Evolutionary conservation across 192 early-diverging fungal genomes (phyloP).

Genomic region (Rhizoclosmatium globosum): DNA sequence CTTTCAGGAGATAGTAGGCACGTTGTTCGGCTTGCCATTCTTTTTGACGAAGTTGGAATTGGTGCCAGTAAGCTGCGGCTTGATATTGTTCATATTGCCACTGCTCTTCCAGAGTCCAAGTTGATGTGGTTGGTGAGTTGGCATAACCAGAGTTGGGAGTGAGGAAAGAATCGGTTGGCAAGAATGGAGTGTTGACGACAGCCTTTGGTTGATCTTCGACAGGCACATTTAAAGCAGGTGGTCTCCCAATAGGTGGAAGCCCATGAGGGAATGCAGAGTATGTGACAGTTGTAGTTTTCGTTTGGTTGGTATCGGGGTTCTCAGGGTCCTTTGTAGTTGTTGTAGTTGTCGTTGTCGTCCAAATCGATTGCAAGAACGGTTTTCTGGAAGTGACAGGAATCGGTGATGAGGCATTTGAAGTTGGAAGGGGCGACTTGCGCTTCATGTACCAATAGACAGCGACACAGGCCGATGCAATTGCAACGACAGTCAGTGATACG

Average conservation of each 20-base stretch:
- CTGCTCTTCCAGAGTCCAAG: constrained; percentile 30
- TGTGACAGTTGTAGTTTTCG: constrained; percentile 7
- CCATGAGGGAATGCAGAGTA: neutral
- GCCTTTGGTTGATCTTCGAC: neutral
- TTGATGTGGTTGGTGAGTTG: neutral
- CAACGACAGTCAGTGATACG: constrained; percentile 15
- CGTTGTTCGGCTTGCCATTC: constrained; percentile 36
- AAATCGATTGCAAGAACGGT: constrained; percentile 13
- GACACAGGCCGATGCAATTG: neutral
- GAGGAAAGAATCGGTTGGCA: constrained; percentile 26
- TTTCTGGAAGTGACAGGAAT: neutral
- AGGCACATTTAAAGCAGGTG: neutral
- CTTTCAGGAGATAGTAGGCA: constrained; percentile 24
- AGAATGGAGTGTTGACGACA: constrained; percentile 22
- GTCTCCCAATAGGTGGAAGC: neutral
- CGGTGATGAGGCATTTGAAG: neutral
- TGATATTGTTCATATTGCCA: constrained; percentile 37
- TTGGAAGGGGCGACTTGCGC: constrained; percentile 7
- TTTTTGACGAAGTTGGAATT: constrained; percentile 35
- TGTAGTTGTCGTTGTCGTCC: constrained; percentile 6
- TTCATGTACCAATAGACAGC: constrained; percentile 40
- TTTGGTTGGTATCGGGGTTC: neutral
- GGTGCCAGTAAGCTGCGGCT: constrained; percentile 37
- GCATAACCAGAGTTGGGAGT: neutral
- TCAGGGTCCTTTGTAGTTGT: neutral